Base-by-base conservation (phyloP, 2,329 filamentous ascomycete species). In the Pseudophaeomoniella oleicola region DNA sequence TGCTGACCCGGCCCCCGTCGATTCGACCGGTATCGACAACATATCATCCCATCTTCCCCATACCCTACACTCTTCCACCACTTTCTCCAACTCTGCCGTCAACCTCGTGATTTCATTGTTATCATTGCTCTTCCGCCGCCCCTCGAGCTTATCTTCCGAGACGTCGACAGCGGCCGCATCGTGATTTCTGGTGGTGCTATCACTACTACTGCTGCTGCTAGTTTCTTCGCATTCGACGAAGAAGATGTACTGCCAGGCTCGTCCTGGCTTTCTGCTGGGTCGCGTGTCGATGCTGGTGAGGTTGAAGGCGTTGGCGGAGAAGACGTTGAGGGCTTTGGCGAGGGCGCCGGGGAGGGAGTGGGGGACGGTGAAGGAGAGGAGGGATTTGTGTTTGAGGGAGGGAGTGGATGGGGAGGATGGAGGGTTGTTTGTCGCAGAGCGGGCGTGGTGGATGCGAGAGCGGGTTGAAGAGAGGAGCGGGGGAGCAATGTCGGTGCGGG, bases 261-360 rank as follows among this genome's bases (percentile, higher is more conserved):
- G 37, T 22, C 38, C 40, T 46, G 65, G 62, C 29, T 71, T 64
- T 38, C 81, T 71, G 49, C 82, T 86, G 4, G 88, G 88, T 44
- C 88, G 63, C 45, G 82, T 86, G 54, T 86, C 87, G 57, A 96
- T 93, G 55, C 80, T 88, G 18, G 87, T 94, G 46, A 96, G 62
- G 54, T 94, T 93, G 39, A 94, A 66, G 4, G 70, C 69, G 46
- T 73, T 69, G 5, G 63, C 64, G 44, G 77, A 76, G 60, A 96
- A 96, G 38, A 84, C 82, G 35, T 78, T 71, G 40, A 96, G 64
- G 18, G 79, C 81, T 47, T 83, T 74, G 3, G 86, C 86, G 43
- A 96, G 63, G 9, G 86, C 81, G n/a, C 88, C 90, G 0, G 86
- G 81, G 17, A 71, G 63, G 10, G 69, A 64, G 55, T 94, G 84